Base-by-base conservation (phyloP, 331 rosid genomes). In the Acacia pycnantha region DNA sequence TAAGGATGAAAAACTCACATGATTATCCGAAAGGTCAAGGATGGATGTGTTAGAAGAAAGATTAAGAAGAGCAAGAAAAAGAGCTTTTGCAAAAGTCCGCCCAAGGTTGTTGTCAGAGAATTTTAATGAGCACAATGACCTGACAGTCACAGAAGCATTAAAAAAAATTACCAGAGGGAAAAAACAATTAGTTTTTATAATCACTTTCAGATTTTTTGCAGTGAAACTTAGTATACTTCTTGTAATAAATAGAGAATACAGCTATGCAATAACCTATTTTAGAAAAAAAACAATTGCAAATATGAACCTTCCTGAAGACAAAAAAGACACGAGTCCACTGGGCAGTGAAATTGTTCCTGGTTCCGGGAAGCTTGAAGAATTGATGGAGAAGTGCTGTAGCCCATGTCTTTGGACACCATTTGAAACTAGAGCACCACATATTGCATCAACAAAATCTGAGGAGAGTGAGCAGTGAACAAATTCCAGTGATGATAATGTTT, bases 1-100 rank as follows among this genome's bases (percentile, higher is more conserved):
- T 24, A 74, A 58, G 80, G 76, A 80, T 61, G 76, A 83, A 69
- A 56, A 82, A 79, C 95, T 88, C 86, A 95, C 99, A 51, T 81
- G 81, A 84, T 95, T 95, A 37, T 87, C 94, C 74, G 98, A 92
- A 82, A 95, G 94, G 84, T 95, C 98, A 76, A 92, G 97, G 84
- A 84, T 78, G 72, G 94, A 88, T 84, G 92, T 86, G 88, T 85
- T 31, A 78, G 97, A 92, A 11, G 94, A 90, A 87, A 88, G 84
- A 82, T 89, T 73, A 68, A 94, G 88, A 88, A 95, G 94, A 61
- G 89, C 83, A 65, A 22, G 73, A 59, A 92, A 86, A 81, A 93
- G 87, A 82, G 80, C 66, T 82, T 81, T 87, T 43, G 94, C 98
- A 70, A 90, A 92, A 80, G 85, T 84, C 43, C 85, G 75, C 41